Percentiles rank a stretch among this genome's conserved stretches.
phyloP scores from a whole-genome alignment of 129 eudicot species.

The Flaveria brownii region DNA sequence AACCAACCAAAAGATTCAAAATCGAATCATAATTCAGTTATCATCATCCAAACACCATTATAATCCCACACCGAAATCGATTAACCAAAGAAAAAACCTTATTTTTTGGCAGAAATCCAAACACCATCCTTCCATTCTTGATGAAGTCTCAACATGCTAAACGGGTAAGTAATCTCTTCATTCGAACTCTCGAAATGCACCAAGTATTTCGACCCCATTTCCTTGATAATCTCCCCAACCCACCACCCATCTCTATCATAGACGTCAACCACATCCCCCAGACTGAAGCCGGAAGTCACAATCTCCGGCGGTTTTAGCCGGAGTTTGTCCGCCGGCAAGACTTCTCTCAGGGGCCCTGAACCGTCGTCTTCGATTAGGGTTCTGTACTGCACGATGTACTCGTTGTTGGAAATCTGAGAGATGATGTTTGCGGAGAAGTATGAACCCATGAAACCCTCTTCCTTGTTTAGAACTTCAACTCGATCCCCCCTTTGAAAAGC shows the following conservation, averaged over 20 bases:
- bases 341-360: conserved; percentile 43
- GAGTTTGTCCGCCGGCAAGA: conserved; percentile 30
- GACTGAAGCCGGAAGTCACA: conserved; percentile 8
- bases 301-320: conserved; percentile 44
- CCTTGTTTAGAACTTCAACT: not conserved
- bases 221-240: not conserved
- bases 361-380: conserved; percentile 41
- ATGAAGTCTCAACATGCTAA: conserved; percentile 49
- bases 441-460: conserved; percentile 24
- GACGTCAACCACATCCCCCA: conserved; percentile 50
- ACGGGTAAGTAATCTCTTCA: conserved; percentile 36
- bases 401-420: conserved; percentile 4
- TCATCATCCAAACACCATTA: not conserved
- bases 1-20: not conserved
- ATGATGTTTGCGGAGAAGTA: conserved; percentile 45
- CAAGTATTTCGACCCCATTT: not conserved
- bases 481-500: not conserved
- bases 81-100: not conserved
- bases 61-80: too few relatives aligned
- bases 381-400: conserved; percentile 52
- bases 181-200: conserved; percentile 33
- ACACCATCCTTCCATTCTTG: conserved; percentile 48
- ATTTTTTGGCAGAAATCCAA: conserved; percentile 35
- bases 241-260: conserved; percentile 12
- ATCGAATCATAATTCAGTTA: not conserved